Evolutionary conservation across 1,139 yeast species (phyloP), one percentile per base, ranked within the genome.

Genomic region (Kodamaea plutei): DNA sequence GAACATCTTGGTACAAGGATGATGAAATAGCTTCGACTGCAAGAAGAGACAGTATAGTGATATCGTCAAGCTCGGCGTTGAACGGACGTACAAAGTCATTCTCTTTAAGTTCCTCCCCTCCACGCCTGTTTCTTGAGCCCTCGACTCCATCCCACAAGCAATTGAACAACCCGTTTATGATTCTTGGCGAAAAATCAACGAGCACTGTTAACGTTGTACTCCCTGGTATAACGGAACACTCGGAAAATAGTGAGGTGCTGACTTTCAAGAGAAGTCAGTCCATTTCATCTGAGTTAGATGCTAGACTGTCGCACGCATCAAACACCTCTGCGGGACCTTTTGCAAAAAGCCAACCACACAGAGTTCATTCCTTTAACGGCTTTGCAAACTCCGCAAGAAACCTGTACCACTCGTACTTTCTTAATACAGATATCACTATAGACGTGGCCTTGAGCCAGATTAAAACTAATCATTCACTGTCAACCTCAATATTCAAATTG

Each of bases 11-110:
- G n/a, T n/a, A n/a, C n/a, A n/a, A n/a, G n/a, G n/a, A n/a, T n/a
- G n/a, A n/a, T n/a, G n/a, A n/a, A n/a, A n/a, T n/a, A n/a, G n/a
- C n/a, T n/a, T n/a, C n/a, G n/a, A n/a, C 17, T 4, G 8, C 27
- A 13, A 31, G 20, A 9, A 25, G 32, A 8, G 11, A 21, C 25
- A 29, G 26, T 15, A 11, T 31, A n/a, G 35, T 30, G 17, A 40
- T 39, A 15, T 30, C 36, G 2, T 39, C 43, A 3, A 36, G 40
- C 20, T 32, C 34, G 15, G 43, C 43, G 4, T 30, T 39, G 17
- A 29, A 31, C 7, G 41, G 41, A 2, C 16, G 26, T 6, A 24
- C 21, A 7, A 18, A n/a, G 20, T 18, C n/a, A n/a, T n/a, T n/a
- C n/a, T n/a, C 20, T 18, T 18, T 18, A 18, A 18, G n/a, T 18